phyloP scores from a whole-genome alignment of 306 rosid species.

The cucumber (Cucumis sativus) region DNA sequence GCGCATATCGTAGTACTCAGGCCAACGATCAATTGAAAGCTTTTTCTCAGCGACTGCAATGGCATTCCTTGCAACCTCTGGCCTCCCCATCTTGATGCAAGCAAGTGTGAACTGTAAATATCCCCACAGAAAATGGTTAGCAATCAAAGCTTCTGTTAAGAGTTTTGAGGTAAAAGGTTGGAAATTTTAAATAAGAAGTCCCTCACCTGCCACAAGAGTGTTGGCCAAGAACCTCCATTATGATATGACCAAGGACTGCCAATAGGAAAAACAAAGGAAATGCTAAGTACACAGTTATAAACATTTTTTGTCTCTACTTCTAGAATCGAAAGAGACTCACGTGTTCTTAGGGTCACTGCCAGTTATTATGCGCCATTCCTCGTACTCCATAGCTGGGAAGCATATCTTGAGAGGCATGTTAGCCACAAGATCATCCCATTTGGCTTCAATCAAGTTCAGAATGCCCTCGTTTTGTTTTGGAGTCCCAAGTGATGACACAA shows the following conservation, averaged over 20 bases:
- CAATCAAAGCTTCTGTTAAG: neutral
- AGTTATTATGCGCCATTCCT: slow-evolving; percentile 85
- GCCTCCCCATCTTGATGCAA: slow-evolving; percentile 81
- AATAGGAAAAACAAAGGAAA: slow-evolving; percentile 5
- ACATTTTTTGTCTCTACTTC: neutral
- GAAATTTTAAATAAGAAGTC: neutral
- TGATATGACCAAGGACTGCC: slow-evolving; percentile 95
- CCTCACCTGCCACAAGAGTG: slow-evolving; percentile 79
- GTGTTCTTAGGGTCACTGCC: slow-evolving; percentile 96
- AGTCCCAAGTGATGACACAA: slow-evolving; percentile 73
- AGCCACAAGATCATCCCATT: slow-evolving; percentile 83
- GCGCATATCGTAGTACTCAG: slow-evolving; percentile 67
- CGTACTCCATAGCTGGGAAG: slow-evolving; percentile 71
- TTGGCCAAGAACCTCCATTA: slow-evolving; percentile 94
- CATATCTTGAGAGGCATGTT: slow-evolving; percentile 91
- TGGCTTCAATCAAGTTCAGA: slow-evolving; percentile 64
- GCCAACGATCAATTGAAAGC: slow-evolving; percentile 57
- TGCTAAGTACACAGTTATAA: neutral
- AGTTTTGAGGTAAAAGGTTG: neutral
- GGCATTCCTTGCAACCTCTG: slow-evolving; percentile 54
- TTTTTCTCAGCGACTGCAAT: slow-evolving; percentile 61
- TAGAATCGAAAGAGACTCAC: slow-evolving; percentile 25
- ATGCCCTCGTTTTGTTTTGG: slow-evolving; percentile 51
- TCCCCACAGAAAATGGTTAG: neutral
- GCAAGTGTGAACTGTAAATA: slow-evolving; percentile 59